These are phyloP conservation scores for Plasmodium malariae DNA, from an alignment of 169 alveolate species.

Conservation along the genomic window DNA sequence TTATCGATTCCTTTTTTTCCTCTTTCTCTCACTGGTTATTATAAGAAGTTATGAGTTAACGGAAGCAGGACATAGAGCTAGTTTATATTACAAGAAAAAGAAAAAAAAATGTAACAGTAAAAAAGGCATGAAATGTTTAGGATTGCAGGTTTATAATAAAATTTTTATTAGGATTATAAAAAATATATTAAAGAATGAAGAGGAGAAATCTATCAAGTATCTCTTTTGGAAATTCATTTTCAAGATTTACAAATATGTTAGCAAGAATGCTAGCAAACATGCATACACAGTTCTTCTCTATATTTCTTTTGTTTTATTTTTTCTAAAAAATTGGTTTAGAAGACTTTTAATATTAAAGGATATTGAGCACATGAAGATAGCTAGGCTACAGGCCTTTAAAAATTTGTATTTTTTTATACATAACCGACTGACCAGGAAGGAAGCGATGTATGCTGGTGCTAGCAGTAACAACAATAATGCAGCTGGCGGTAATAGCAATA, in stretches of 20 bases:
- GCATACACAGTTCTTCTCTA: constrained; percentile 2
- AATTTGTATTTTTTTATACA: constrained; percentile 71
- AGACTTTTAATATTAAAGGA: constrained; percentile 62
- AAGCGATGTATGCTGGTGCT: background rate
- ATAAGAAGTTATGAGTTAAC: constrained; percentile 65
- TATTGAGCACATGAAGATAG: constrained; percentile 72
- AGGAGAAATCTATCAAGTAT: background rate
- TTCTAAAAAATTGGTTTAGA: constrained; percentile 59
- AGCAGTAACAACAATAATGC: background rate
- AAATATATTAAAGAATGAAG: constrained; percentile 1
- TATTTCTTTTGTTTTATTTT: constrained; percentile 36
- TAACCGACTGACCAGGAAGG: constrained; percentile 19
- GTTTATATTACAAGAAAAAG: constrained; percentile 16
- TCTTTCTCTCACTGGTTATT: background rate
- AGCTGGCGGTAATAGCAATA: background rate
- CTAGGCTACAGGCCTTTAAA: constrained; percentile 59
- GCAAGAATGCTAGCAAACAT: background rate
- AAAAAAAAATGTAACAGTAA: background rate
- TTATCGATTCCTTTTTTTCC: constrained; percentile 43
- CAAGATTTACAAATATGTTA: background rate
- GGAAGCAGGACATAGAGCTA: constrained; percentile 51
- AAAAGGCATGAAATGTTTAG: background rate
- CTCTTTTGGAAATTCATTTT: background rate
- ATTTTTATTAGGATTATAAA: background rate
- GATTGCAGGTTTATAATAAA: background rate